Conservation (phyloP, 1,284 basidiomycete species). For the Trichosporon coremiiforme region DNA sequence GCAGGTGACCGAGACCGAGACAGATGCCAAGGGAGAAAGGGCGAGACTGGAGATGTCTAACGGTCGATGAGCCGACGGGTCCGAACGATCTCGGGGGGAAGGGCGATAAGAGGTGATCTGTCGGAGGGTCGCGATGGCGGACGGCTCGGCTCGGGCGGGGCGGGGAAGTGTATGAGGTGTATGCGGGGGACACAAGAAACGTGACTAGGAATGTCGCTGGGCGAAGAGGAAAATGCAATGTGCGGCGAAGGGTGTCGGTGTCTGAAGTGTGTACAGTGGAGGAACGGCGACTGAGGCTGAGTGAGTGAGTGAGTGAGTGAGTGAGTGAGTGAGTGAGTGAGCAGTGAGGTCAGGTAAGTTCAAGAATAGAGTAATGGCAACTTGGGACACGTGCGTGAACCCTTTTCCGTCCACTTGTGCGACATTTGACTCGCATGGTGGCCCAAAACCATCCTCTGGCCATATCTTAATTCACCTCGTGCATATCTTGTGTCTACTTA, state of each 20-base stretch:
- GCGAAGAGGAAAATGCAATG: background rate
- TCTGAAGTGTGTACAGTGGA: background rate
- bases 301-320: no score
- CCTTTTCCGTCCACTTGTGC: conserved; percentile 3
- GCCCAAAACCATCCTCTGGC: no score
- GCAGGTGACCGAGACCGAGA: background rate
- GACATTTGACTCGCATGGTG: conserved; percentile 16
- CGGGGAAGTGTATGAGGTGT: background rate
- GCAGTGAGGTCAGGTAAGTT: no score
- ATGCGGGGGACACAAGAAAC: background rate
- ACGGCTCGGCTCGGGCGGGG: background rate
- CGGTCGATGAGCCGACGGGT: background rate
- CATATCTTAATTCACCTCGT: background rate
- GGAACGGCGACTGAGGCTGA: no score
- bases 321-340: background rate
- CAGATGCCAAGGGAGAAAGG: no score
- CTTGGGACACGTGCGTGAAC: conserved; percentile 17
- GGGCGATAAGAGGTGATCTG: conserved; percentile 5
- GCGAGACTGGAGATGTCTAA: background rate
- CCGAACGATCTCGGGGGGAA: background rate
- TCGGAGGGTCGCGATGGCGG: background rate
- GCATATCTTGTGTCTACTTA: background rate
- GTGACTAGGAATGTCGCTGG: background rate
- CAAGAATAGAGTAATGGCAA: conserved; percentile 10
- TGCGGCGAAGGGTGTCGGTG: background rate